Evolutionary conservation across 129 eudicot genomes (phyloP), one percentile per base, ranked within the genome.

Genomic region (Helianthus tuberosus): DNA sequence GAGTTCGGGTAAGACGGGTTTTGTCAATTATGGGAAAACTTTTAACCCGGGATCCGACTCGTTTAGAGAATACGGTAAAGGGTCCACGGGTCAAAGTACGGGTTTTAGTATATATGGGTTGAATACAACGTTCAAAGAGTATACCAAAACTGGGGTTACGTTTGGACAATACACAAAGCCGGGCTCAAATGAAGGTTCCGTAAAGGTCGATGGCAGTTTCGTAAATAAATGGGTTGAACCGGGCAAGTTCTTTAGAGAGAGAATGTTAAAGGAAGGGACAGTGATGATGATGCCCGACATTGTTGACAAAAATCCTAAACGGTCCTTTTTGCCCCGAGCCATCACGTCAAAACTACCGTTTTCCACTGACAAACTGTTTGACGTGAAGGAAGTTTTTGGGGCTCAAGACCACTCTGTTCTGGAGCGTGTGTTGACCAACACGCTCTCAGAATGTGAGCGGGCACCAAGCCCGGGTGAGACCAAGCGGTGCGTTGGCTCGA

Each of bases 281-380:
- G 69, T 84, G 3, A 86, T 90, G 90, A 81, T 23, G 51, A 93
- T 93, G 97, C 96, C 98, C 5, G 88, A 93, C 63, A 90, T 93
- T 11, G 64, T 76, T 6, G 98, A 93, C 15, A 86, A 79, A 50
- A 84, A 84, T 92, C 98, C 98, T 1, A 78, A 47, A 68, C 89
- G 98, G 76, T 90, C 97, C 1, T 93, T 93, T 78, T 75, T 93
- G 73, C 98, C 98, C 13, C 78, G 89, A 11, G 67, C 82, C 9
- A 93, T 93, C 63, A 66, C 79, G 10, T 85, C 98, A 0, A 89
- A 86, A 43, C 27, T 93, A 65, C 96, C 98, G 5, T 87, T 93
- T 64, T 85, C 96, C 2, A 78, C 77, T 3, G 1, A 46, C 14
- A 71, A 67, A 44, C 52, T 93, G 0, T 12, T 69, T 6, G 82